Evolutionary conservation across 257 asterid species (phyloP).

Genomic region (Solanum piurae): DNA sequence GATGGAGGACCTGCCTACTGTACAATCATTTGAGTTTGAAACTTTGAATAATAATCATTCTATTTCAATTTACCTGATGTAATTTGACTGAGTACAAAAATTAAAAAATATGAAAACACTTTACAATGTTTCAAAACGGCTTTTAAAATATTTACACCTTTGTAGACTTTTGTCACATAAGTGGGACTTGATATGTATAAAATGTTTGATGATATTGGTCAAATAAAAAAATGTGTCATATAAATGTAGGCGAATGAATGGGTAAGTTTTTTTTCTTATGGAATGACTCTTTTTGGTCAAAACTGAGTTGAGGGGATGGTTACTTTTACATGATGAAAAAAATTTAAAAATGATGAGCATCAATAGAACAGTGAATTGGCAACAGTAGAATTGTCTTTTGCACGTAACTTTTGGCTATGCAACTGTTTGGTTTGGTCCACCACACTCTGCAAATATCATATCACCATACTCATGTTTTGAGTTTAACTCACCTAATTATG

Average conservation of each 20-base stretch:
- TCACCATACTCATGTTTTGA: neutral
- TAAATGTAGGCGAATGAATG: too few relatives aligned
- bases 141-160: too few relatives aligned
- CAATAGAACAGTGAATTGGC: neutral
- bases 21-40: neutral
- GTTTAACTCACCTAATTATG: neutral
- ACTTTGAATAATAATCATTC: neutral
- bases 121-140: too few relatives aligned
- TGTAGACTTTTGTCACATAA: too few relatives aligned
- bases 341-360: neutral
- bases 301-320: neutral
- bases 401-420: neutral
- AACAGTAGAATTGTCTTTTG: conserved; percentile 4
- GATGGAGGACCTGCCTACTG: neutral
- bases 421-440: neutral
- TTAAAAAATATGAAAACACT: neutral
- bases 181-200: neutral
- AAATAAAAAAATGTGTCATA: neutral
- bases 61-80: neutral
- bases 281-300: neutral
- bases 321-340: neutral
- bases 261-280: neutral
- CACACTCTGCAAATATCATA: neutral
- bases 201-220: too few relatives aligned
- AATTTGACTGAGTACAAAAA: neutral